A percentile compares a stretch with the other conserved stretches of the same genome.
Conservation (phyloP, 805 yeast genomes). For the Candida xyloterini region DNA sequence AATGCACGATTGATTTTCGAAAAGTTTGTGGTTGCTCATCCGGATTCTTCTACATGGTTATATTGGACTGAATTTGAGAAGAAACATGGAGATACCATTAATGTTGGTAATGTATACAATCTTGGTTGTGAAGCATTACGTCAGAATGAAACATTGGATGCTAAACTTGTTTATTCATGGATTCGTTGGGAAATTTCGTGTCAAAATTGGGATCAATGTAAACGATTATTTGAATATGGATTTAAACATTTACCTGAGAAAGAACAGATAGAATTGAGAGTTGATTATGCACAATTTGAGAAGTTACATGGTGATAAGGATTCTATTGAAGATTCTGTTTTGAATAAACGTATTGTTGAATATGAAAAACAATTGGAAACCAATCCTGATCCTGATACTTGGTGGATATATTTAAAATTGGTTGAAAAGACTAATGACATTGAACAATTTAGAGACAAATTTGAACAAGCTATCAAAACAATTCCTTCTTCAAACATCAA, state of each 20-base stretch:
- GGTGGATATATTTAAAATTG: slow-evolving; percentile 75
- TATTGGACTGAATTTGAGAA: slow-evolving; percentile 75
- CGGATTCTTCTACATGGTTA: slow-evolving; percentile 60
- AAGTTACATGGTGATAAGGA: slow-evolving; percentile 58
- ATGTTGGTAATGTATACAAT: slow-evolving; percentile 63
- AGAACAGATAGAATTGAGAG: slow-evolving; percentile 36
- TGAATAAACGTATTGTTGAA: slow-evolving; percentile 50
- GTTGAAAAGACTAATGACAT: slow-evolving; percentile 38
- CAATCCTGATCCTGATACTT: slow-evolving; percentile 60
- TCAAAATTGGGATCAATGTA: slow-evolving; percentile 60
- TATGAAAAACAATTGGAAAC: slow-evolving; percentile 48
- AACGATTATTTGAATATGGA: slow-evolving; percentile 54
- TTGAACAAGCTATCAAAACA: slow-evolving; percentile 42
- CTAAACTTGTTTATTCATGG: slow-evolving; percentile 49
- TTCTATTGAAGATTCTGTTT: slow-evolving; percentile 50
- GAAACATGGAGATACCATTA: slow-evolving; percentile 41
- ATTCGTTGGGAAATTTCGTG: slow-evolving; percentile 67
- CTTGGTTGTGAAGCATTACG: slow-evolving; percentile 57
- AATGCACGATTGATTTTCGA: slow-evolving; percentile 59
- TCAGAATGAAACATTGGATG: slow-evolving; percentile 32
- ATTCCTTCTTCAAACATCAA: slow-evolving; percentile 36
- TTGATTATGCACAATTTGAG: slow-evolving; percentile 56
- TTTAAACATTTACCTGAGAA: slow-evolving; percentile 37
- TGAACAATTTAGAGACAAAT: slow-evolving; percentile 31
- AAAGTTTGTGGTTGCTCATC: slow-evolving; percentile 53